These are phyloP conservation scores for Colletotrichum sp. DNA, from an alignment of 2,329 filamentous ascomycete genomes.

Conservation along the genomic window DNA sequence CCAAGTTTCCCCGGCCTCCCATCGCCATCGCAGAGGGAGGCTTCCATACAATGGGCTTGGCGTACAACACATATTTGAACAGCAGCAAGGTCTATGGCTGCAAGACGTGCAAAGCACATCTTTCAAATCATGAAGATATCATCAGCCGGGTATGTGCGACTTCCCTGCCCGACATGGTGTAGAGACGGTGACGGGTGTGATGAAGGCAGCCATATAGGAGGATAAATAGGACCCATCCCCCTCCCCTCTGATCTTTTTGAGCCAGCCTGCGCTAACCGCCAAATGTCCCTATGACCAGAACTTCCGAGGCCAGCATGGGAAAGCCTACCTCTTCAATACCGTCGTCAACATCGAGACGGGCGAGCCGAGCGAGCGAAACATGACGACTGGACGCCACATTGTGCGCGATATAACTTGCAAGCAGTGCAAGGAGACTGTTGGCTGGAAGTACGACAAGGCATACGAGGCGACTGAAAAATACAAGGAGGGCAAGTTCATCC, in stretches of 20 bases:
- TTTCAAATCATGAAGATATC: constrained; percentile 95
- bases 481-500: constrained; percentile 98
- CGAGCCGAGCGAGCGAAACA: constrained; percentile 91
- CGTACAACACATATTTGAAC: constrained; percentile 91
- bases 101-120: constrained; percentile 93
- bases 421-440: constrained; percentile 90
- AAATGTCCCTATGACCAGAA: constrained; percentile 67
- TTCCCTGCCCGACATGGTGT: background rate
- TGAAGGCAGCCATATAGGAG: background rate
- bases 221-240: background rate
- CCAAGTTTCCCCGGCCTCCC: background rate
- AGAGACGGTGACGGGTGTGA: background rate
- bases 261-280: background rate
- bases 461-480: constrained; percentile 94
- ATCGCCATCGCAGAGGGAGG: background rate
- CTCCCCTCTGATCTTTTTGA: background rate
- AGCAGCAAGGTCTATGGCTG: constrained; percentile 89
- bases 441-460: constrained; percentile 99
- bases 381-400: constrained; percentile 95
- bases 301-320: constrained; percentile 97
- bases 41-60: constrained; percentile 74
- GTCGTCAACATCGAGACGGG: constrained; percentile 90
- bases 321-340: constrained; percentile 93
- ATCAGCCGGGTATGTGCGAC: constrained; percentile 78
- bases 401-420: constrained; percentile 92